Evolutionary conservation across 257 asterid genomes (phyloP).

Genomic region (Solanum ossicruentum): DNA sequence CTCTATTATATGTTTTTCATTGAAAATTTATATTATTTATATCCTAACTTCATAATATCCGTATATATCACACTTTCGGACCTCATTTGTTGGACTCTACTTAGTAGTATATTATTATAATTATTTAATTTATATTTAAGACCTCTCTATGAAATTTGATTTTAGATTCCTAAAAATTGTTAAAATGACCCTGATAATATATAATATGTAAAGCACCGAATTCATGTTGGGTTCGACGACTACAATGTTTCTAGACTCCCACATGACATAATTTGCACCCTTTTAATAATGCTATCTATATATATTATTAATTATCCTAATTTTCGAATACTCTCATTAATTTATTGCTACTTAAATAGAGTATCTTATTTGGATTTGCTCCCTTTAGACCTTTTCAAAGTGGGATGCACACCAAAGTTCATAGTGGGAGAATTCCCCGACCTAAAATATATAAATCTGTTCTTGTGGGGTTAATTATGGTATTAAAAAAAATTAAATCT

Average conservation of each 20-base stretch:
- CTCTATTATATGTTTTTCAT: too few relatives aligned
- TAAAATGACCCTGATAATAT: neutral
- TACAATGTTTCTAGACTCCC: neutral
- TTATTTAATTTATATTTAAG: too few relatives aligned
- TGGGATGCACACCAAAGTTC: neutral
- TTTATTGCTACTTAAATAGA: neutral
- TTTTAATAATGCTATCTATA: neutral
- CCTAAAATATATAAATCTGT: neutral
- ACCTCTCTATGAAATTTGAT: too few relatives aligned
- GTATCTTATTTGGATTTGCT: slow-evolving; percentile 23
- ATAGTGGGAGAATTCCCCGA: neutral
- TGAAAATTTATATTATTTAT: too few relatives aligned
- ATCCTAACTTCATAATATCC: too few relatives aligned
- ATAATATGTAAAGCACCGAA: neutral
- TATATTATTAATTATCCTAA: neutral
- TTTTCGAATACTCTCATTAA: neutral
- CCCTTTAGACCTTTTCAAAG: slow-evolving; percentile 10
- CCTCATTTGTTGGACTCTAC: too few relatives aligned
- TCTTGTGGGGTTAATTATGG: neutral
- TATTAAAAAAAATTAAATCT: neutral
- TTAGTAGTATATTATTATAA: too few relatives aligned
- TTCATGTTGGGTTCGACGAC: neutral
- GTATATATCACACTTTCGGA: too few relatives aligned
- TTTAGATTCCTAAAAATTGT: too few relatives aligned
- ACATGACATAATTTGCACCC: neutral